A percentile compares a stretch with the other conserved stretches of the same genome.
Evolutionary conservation across 352 stramenopile genomes (phyloP).

Genomic region (Phytophthora pluvialis): DNA sequence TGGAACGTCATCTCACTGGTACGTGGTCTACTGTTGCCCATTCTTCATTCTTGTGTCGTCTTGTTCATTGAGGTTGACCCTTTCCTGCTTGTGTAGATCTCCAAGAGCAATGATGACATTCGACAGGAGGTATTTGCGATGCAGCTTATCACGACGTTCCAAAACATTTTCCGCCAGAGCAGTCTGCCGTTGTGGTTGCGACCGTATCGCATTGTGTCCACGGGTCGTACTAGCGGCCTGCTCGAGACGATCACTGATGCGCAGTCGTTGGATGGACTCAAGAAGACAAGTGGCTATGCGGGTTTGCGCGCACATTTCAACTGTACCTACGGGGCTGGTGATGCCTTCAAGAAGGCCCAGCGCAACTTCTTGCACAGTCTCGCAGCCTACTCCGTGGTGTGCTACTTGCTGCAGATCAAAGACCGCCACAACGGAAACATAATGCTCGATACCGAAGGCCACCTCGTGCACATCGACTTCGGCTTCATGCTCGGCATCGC

Average conservation of each 20-base stretch:
- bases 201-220: constrained; percentile 95
- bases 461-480: constrained; percentile 98
- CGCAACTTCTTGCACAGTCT: constrained; percentile 73
- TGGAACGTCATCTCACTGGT: constrained; percentile 94
- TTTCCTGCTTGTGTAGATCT: constrained; percentile 69
- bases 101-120: constrained; percentile 97
- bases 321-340: constrained; percentile 78
- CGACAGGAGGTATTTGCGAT: constrained; percentile 96
- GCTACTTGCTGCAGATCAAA: constrained; percentile 93
- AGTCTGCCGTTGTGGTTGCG: constrained; percentile 93
- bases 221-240: constrained; percentile 90
- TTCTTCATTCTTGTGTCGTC: not conserved
- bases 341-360: constrained; percentile 60
- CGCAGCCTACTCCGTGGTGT: constrained; percentile 75
- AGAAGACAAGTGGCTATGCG: constrained; percentile 89
- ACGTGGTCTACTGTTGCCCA: constrained; percentile 1
- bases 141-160: constrained; percentile 95
- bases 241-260: constrained; percentile 96
- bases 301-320: constrained; percentile 93
- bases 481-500: constrained; percentile 96
- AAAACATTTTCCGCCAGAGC: constrained; percentile 92
- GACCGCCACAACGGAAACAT: constrained; percentile 98
- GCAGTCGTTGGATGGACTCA: constrained; percentile 95
- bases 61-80: not conserved
- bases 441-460: constrained; percentile 89